Evolutionary conservation across 2,329 filamentous ascomycete genomes (phyloP).

Genomic region (Fusarium continuum): DNA sequence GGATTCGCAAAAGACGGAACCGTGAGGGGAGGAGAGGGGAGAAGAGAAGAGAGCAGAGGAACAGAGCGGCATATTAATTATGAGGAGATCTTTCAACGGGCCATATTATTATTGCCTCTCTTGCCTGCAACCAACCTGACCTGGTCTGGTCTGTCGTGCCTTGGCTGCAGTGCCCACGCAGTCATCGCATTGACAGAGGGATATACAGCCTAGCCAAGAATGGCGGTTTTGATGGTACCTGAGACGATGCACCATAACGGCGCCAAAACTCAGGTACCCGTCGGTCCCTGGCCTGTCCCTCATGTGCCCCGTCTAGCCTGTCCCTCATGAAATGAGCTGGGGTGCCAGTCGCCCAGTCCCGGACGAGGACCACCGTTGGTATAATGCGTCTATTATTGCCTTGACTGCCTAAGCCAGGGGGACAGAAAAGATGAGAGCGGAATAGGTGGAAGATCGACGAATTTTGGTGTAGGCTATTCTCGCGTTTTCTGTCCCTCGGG

Average conservation of each 20-base stretch:
- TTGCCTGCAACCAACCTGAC: constrained; percentile 14
- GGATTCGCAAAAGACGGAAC: constrained; percentile 61
- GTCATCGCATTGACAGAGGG: constrained; percentile 35
- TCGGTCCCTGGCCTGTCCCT: constrained; percentile 1
- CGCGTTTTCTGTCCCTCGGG: too few species aligned
- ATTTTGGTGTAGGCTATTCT: too few species aligned
- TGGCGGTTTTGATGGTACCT: constrained; percentile 32
- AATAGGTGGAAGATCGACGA: too few species aligned
- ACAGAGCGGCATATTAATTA: constrained; percentile 44
- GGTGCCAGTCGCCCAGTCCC: constrained; percentile 28
- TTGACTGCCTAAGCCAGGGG: constrained; percentile 16
- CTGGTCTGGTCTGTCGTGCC: constrained; percentile 25
- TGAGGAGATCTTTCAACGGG: constrained; percentile 43
- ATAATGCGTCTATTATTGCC: constrained; percentile 36
- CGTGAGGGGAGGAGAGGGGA: constrained; percentile 49
- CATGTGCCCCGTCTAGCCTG: constrained; percentile 21
- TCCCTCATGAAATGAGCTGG: constrained; percentile 33
- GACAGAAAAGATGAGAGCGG: too few species aligned
- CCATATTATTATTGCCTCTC: constrained; percentile 55
- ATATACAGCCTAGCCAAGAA: constrained; percentile 32
- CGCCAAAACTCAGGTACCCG: constrained; percentile 37
- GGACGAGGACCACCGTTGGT: constrained; percentile 42
- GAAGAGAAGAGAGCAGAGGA: constrained; percentile 45
- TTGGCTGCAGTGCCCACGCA: constrained; percentile 34
- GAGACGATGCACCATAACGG: constrained; percentile 23